Conservation (phyloP, 2,329 filamentous ascomycete species). For the Colletotrichum tofieldiae region DNA sequence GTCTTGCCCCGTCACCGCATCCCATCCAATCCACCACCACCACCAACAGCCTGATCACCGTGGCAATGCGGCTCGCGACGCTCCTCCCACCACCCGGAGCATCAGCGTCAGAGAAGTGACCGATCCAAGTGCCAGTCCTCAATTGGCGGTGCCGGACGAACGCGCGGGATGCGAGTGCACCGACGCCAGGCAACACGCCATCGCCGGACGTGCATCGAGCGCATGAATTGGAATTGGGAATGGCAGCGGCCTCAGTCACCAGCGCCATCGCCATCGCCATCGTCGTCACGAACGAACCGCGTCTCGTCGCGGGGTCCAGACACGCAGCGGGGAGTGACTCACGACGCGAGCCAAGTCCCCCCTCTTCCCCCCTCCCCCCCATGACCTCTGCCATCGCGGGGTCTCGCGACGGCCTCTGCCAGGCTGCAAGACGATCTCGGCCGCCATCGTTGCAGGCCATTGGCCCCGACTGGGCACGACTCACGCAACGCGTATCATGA, state of each 20-base stretch:
- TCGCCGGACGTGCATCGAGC: slow-evolving; percentile 16
- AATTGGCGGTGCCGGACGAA: slow-evolving; percentile 16
- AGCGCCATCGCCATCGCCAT: neutral
- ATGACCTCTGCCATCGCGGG: slow-evolving; percentile 27
- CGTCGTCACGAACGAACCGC: slow-evolving; percentile 12
- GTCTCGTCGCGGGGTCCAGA: slow-evolving; percentile 31
- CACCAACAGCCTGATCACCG: slow-evolving; percentile 25
- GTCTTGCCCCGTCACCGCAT: neutral
- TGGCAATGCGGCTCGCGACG: slow-evolving; percentile 35
- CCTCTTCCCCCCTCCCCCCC: neutral
- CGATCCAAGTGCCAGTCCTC: slow-evolving; percentile 25
- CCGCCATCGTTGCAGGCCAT: slow-evolving; percentile 22
- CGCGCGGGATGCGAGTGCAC: slow-evolving; percentile 11
- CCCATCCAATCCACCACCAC: slow-evolving; percentile 15
- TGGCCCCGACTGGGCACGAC: slow-evolving; percentile 8
- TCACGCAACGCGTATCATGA: slow-evolving; percentile 36
- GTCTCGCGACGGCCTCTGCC: slow-evolving; percentile 25
- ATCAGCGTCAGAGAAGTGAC: slow-evolving; percentile 30
- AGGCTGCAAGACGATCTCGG: slow-evolving; percentile 33
- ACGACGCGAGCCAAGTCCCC: slow-evolving; percentile 25
- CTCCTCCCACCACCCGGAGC: slow-evolving; percentile 18
- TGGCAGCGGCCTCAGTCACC: slow-evolving; percentile 16
- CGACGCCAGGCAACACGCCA: slow-evolving; percentile 3
- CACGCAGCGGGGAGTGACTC: slow-evolving; percentile 34
- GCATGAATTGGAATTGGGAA: slow-evolving; percentile 20